These are phyloP conservation scores for Neurospora tetraspora DNA, from an alignment of 495 filamentous ascomycete genomes.

Conservation along the genomic window DNA sequence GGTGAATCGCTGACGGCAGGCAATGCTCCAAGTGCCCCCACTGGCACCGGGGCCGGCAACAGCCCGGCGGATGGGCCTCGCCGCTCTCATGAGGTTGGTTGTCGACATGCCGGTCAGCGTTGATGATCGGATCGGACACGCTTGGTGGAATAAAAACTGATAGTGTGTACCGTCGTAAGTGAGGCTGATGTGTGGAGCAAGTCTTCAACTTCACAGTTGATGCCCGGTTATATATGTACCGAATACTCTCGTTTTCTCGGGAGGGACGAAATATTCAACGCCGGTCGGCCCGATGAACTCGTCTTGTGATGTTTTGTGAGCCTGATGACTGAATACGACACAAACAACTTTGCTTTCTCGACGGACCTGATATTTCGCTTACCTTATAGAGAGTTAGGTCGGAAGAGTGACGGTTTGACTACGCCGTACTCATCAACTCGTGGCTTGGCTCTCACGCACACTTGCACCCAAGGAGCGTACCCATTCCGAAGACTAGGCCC, in stretches of 20 bases:
- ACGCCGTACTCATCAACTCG: not conserved
- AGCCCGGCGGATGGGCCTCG: slow-evolving; percentile 19
- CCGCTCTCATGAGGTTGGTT: slow-evolving; percentile 19
- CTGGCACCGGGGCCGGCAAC: slow-evolving; percentile 3
- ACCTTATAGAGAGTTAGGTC: not conserved
- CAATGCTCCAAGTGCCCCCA: not conserved
- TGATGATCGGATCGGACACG: not conserved
- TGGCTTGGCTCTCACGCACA: not conserved
- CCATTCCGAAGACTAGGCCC: not conserved
- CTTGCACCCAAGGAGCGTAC: not conserved
- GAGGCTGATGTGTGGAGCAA: not conserved
- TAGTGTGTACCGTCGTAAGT: not conserved
- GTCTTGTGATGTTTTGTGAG: not conserved
- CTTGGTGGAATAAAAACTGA: not conserved
- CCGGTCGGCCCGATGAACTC: not conserved
- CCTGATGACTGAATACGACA: not conserved
- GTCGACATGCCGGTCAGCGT: slow-evolving; percentile 23
- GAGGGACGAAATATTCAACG: not conserved
- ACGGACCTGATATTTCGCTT: not conserved
- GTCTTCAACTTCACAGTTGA: not conserved
- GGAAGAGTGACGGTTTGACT: not conserved
- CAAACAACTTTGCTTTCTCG: not conserved
- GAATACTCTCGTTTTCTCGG: not conserved
- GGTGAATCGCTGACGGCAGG: slow-evolving; percentile 13
- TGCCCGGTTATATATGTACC: not conserved